These are phyloP conservation scores for Apodospora peruviana DNA, from an alignment of 495 filamentous ascomycete species.

Conservation along the genomic window DNA sequence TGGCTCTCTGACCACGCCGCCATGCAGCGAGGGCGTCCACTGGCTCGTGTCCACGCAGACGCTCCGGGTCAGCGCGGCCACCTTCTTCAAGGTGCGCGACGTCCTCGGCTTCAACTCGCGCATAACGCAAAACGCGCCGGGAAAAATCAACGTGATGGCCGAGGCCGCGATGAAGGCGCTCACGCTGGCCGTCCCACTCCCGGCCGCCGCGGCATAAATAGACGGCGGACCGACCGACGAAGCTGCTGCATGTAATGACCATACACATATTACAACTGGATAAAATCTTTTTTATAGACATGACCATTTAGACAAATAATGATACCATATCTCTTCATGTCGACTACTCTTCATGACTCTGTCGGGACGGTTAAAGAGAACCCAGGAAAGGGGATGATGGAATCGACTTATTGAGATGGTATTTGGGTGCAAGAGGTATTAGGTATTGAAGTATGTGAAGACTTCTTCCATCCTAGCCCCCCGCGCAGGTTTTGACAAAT, in stretches of 20 bases:
- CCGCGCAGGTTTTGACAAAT: too few species aligned
- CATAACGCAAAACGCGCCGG: conserved; percentile 54
- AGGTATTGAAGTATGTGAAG: too few species aligned
- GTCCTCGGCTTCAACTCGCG: conserved; percentile 62
- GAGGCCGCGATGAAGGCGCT: neutral
- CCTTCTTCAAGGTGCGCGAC: conserved; percentile 49
- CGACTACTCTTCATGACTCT: too few species aligned
- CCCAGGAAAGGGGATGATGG: too few species aligned
- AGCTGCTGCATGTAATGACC: neutral
- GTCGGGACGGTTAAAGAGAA: too few species aligned
- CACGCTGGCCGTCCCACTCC: neutral
- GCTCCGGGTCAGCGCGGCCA: conserved; percentile 46
- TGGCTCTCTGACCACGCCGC: conserved; percentile 65
- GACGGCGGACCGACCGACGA: neutral
- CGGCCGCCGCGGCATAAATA: neutral
- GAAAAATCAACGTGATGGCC: conserved; percentile 41
- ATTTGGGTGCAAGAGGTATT: too few species aligned
- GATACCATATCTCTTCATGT: neutral
- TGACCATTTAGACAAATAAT: neutral
- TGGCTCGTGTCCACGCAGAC: conserved; percentile 53
- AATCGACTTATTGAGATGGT: too few species aligned
- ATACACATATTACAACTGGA: neutral
- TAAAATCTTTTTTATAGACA: neutral
- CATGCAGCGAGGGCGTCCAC: conserved; percentile 56
- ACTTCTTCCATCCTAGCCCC: too few species aligned